Base-by-base conservation (phyloP, 345 rosid genomes). In the Zanthoxylum bungeanum region DNA sequence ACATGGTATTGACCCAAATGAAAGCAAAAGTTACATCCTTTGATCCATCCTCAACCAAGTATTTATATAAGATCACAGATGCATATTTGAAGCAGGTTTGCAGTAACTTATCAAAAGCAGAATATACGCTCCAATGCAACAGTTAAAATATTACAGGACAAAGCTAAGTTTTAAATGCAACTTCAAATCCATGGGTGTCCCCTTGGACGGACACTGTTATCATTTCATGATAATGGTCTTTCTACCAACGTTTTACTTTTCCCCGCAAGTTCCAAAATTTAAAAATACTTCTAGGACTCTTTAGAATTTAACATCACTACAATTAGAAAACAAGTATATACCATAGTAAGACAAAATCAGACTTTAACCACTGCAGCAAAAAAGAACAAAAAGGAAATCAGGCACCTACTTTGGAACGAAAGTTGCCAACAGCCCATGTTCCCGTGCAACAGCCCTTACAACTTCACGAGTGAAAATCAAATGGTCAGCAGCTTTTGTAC, bases 381-480 rank as follows among this genome's bases (percentile, higher is more conserved):
- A 3, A 52, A 51, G 19, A 47, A 65, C 2, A 0, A 64, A 30
- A n/a, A 5, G 36, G 42, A 33, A 50, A 73, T 9, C 25, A 46
- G 36, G 49, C 52, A 76, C 97, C 74, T 85, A 94, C 97, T 95
- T 95, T 46, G 99, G 99, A 58, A 89, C 82, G 77, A 91, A 95
- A 52, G 99, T 95, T 2, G 96, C 98, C 39, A 92, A 78, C 47
- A 89, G 61, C 40, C 97, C 91, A 77, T 89, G 93, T 82, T 84
- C 92, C 83, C 95, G 87, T 75, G 93, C 91, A 73, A 86, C 83
- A 37, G 98, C 86, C 83, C 87, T 86, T 59, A 92, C 79, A 79
- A 74, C 87, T 85, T 95, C 99, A 59, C 93, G 97, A 4, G 91
- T 74, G 76, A 80, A 92, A 60, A 94, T 86, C 79, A 94, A 81